Evolutionary conservation across 2,329 filamentous ascomycete species (phyloP).

Genomic region (Stromatinia cepivora): DNA sequence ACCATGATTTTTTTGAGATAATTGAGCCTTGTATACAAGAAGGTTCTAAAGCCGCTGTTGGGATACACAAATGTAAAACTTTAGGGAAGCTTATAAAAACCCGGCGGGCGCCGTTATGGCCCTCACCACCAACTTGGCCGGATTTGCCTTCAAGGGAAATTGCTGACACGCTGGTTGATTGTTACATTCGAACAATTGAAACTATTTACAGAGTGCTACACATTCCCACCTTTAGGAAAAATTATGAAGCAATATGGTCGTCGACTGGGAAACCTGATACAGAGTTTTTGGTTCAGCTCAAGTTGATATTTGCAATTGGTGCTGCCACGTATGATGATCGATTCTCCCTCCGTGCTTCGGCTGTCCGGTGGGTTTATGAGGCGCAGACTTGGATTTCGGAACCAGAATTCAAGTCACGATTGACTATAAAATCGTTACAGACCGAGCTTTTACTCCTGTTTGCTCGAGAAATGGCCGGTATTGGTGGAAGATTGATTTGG

Average conservation of each 20-base stretch:
- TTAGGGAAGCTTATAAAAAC: constrained; percentile 55
- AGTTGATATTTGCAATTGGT: constrained; percentile 59
- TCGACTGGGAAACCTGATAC: constrained; percentile 39
- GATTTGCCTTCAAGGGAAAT: constrained; percentile 50
- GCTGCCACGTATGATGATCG: constrained; percentile 51
- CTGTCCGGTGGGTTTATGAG: constrained; percentile 58
- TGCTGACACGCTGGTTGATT: constrained; percentile 50
- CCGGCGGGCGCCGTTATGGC: constrained; percentile 51
- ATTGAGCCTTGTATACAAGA: constrained; percentile 46
- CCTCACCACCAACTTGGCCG: constrained; percentile 42
- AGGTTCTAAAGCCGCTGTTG: constrained; percentile 42
- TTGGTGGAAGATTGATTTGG: constrained; percentile 52
- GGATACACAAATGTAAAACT: constrained; percentile 53
- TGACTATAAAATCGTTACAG: constrained; percentile 54
- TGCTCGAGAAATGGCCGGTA: constrained; percentile 44
- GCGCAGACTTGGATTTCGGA: constrained; percentile 55
- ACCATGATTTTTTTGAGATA: constrained; percentile 26
- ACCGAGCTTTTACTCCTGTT: constrained; percentile 47
- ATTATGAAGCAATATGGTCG: constrained; percentile 54
- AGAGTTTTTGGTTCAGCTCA: constrained; percentile 56
- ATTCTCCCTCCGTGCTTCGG: constrained; percentile 51
- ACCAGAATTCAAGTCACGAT: constrained; percentile 53
- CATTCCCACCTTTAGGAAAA: constrained; percentile 49
- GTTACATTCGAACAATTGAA: constrained; percentile 52
- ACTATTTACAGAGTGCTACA: constrained; percentile 52